Evolutionary conservation across 371 early-diverging fungal genomes (phyloP), one percentile per base, ranked within the genome.

Genomic region (Zancudomyces culisetae): DNA sequence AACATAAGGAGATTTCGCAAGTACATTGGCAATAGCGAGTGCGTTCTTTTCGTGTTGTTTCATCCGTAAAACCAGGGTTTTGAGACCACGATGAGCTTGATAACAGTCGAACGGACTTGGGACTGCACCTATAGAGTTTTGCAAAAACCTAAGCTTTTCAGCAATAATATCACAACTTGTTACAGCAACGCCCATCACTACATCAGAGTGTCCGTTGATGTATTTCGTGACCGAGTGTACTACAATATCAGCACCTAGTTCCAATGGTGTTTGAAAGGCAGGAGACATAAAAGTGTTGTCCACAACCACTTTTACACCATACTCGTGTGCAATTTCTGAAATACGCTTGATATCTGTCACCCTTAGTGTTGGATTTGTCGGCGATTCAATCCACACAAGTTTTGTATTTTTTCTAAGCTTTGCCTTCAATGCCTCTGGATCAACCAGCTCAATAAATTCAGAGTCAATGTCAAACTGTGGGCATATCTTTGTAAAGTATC

Each of bases 221-320:
- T 92, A 94, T 71, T 96, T 97, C 43, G 96, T 94, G 26, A 88
- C 90, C n/a, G 91, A 90, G 74, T 97, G 95, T 22, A 93, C 84
- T n/a, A 87, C 93, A 53, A 95, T 74, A 64, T 97, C 97, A 42
- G 95, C 97, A 51, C 96, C 97, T 53, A 93, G 71, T 10, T 68
- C 53, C 23, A 95, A 72, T 8, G 96, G 95, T 62, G 79, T 84
- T 70, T 94, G 94, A 83, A 92, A 90, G 74, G 85, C 91, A 35
- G 97, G 91, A 55, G 77, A 76, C 83, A 95, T 78, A 70, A 97
- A 95, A n/a, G 96, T 97, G 78, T 94, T 97, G 74, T 95, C 95
- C 39, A 96, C 93, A n/a, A 91, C 93, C 39, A 94, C 70, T 52
- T 80, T 56, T 45, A 79, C 78, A 47, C 79, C 81, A 55, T 79